Base-by-base conservation (phyloP, 139 green algal genomes). In the Auxenochlorella pyrenoidosa region DNA sequence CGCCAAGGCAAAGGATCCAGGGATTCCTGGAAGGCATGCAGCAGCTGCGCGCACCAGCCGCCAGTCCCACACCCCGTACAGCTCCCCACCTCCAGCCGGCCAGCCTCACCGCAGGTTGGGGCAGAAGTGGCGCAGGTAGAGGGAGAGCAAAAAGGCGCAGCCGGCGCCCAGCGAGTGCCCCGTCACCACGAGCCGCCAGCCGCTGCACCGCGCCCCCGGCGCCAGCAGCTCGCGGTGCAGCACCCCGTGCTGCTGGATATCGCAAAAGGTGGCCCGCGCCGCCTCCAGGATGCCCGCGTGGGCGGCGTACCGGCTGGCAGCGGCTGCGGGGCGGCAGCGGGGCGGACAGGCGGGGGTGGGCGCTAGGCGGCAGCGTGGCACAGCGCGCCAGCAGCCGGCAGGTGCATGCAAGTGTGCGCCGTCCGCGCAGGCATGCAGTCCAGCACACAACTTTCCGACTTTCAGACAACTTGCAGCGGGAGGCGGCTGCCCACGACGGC, bases 131-230 rank as follows among this genome's bases (percentile, higher is more conserved):
- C 89, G 79, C 47, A 96, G 83, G 84, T 92, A 91, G 36, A 97
- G 83, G n/a, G 87, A 90, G 36, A 96, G 68, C 68, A 96, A 91
- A 77, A 92, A 92, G 30, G 94, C 93, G 30, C 91, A 94, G 24
- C 93, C 95, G 19, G 92, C 95, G 2, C 95, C 95, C 75, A 97
- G 90, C 59, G 84, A 93, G 92, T 97, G 95, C 13, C 95, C 95
- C 30, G 90, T 92, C 38, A 97, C 81, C n/a, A 95, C 88, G 18
- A 97, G 54, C 5, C 86, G 72, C 82, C 88, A 96, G 28, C 90
- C 91, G 13, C 51, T 80, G 79, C 65, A 90, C 58, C 51, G 71
- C 43, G 65, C 79, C 28, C 16, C 70, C 12, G 71, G 54, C 16
- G 36, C 79, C 41, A 92, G 71, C 59, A 92, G 85, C 36, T 75